Evolutionary conservation across 257 asterid species (phyloP), one percentile per base, ranked within the genome.

Genomic region (Solanum clarkiae): DNA sequence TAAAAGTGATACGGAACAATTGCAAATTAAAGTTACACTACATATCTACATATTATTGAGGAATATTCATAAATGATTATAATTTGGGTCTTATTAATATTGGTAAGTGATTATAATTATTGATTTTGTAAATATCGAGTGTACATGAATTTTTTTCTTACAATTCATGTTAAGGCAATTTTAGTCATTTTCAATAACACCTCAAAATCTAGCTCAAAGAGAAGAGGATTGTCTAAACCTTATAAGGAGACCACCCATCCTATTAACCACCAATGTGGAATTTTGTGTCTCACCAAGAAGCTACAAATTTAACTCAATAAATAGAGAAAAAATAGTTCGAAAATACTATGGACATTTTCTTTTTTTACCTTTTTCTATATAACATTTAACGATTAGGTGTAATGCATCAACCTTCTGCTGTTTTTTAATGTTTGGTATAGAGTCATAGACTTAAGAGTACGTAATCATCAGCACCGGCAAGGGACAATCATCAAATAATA

Each of bases 131-230:
- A 68, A 32, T 32, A 68, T 68, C 7, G 10, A 1, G 16, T 3
- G 24, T 2, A 1, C 63, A 18, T 18, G 11, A 18, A 2, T 15
- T 15, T 66, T 12, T 0, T 0, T 40, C n/a, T 32, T 4, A 7
- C 8, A 29, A 3, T 29, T 15, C 74, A 66, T 66, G 45, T n/a
- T n/a, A n/a, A n/a, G n/a, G n/a, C n/a, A n/a, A n/a, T n/a, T n/a
- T n/a, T n/a, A n/a, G n/a, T n/a, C n/a, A n/a, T n/a, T n/a, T n/a
- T n/a, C n/a, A n/a, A n/a, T n/a, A n/a, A n/a, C n/a, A n/a, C n/a
- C n/a, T n/a, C n/a, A n/a, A n/a, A n/a, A n/a, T n/a, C n/a, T n/a
- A n/a, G n/a, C n/a, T n/a, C n/a, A n/a, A n/a, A n/a, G n/a, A n/a
- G n/a, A n/a, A n/a, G n/a, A n/a, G n/a, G n/a, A n/a, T n/a, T n/a